A percentile compares a stretch with the other conserved stretches of the same genome.
phyloP scores from a whole-genome alignment of 2,329 filamentous ascomycete genomes.

The Alternaria gansuensis region DNA sequence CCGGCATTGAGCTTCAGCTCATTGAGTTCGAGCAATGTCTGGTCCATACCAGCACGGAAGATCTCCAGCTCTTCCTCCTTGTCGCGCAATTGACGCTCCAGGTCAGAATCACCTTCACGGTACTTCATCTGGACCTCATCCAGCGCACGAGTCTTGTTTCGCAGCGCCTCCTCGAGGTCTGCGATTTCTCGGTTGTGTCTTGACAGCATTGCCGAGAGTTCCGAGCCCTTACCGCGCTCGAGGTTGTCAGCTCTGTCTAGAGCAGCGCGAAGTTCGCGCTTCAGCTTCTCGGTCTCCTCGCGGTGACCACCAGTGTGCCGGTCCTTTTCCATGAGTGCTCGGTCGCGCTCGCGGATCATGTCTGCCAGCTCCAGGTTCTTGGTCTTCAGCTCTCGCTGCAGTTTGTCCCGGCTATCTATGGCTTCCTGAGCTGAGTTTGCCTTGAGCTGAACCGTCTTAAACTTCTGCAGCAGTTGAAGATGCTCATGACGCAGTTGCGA shows the following conservation, averaged over 20 bases:
- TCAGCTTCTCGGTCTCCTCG: conserved; percentile 93
- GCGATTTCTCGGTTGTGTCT: conserved; percentile 98
- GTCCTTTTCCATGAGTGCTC: conserved; percentile 92
- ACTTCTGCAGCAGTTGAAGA: conserved; percentile 92
- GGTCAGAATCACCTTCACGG: conserved; percentile 81
- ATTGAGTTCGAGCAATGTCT: conserved; percentile 90
- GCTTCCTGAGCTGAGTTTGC: conserved; percentile 96
- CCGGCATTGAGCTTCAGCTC: conserved; percentile 72
- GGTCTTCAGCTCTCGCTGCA: conserved; percentile 97
- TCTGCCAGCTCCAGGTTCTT: conserved; percentile 99
- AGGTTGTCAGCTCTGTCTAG: conserved; percentile 90
- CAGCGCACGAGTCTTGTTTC: conserved; percentile 84
- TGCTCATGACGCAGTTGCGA: conserved; percentile 96
- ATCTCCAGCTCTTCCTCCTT: conserved; percentile 99
- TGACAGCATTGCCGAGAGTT: conserved; percentile 91
- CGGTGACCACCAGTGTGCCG: conserved; percentile 84
- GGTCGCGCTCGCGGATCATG: conserved; percentile 96
- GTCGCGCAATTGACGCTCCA: conserved; percentile 84
- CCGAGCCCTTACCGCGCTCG: conserved; percentile 91
- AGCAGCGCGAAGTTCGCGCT: conserved; percentile 90
- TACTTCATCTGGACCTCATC: conserved; percentile 83
- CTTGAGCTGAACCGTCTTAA: conserved; percentile 95
- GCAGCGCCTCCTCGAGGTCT: conserved; percentile 90
- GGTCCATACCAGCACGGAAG: conserved; percentile 97
- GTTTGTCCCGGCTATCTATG: conserved; percentile 91